Evolutionary conservation across 164 flowering plant species (phyloP).

Genomic region (Paratinospora sagittata): DNA sequence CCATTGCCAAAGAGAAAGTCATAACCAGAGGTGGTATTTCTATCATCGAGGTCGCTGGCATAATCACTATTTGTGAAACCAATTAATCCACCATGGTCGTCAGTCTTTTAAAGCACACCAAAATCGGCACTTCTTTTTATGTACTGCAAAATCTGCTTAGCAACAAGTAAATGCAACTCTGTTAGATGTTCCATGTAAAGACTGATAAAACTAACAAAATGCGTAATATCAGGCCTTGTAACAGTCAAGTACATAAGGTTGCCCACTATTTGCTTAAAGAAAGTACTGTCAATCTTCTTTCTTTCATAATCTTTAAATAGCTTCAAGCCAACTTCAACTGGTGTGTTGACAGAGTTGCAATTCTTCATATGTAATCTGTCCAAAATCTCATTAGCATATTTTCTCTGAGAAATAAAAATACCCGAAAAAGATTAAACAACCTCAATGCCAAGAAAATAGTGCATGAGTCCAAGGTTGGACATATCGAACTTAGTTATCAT

Average conservation of each 20-base stretch:
- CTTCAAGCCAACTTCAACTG: conserved; percentile 1
- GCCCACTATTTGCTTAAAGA: not conserved
- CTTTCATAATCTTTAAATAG: not conserved
- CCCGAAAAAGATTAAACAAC: not conserved
- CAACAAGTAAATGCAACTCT: too few relatives aligned
- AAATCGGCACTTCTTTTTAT: not conserved
- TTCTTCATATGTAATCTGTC: not conserved
- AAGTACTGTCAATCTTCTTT: conserved; percentile 4
- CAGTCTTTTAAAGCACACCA: not conserved
- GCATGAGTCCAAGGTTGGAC: too few relatives aligned
- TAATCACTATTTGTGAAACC: too few relatives aligned
- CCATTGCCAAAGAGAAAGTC: not conserved
- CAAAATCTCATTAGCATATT: not conserved
- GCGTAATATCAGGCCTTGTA: too few relatives aligned
- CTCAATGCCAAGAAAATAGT: too few relatives aligned
- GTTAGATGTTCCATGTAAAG: not conserved
- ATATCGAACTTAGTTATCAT: too few relatives aligned
- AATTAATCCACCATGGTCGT: not conserved
- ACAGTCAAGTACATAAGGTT: conserved; percentile 4
- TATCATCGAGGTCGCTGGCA: too few relatives aligned
- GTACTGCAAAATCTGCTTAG: not conserved
- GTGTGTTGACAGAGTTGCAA: conserved; percentile 3
- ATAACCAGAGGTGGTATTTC: not conserved
- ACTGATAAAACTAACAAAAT: not conserved
- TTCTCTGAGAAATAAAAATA: not conserved